Percentiles rank a stretch among this genome's conserved stretches.
phyloP scores from a whole-genome alignment of 2,329 filamentous ascomycete genomes.

The Alternaria brassicicola region DNA sequence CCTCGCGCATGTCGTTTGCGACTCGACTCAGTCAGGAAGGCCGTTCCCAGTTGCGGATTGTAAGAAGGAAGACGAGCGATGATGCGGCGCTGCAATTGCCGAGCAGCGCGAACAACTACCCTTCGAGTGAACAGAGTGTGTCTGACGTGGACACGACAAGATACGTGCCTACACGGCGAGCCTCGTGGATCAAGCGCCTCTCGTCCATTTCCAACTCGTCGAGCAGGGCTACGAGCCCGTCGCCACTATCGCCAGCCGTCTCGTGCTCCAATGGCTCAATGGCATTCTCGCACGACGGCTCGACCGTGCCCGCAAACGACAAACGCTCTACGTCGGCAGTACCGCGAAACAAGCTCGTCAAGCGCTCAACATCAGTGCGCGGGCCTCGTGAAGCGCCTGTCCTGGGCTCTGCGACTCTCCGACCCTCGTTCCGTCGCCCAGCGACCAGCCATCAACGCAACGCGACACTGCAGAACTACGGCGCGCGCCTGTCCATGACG shows the following conservation, averaged over 20 bases:
- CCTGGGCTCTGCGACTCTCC: constrained; percentile 63
- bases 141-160: constrained; percentile 34
- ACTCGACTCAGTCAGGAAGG: constrained; percentile 40
- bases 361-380: constrained; percentile 68
- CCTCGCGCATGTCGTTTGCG: constrained; percentile 35
- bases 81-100: constrained; percentile 31
- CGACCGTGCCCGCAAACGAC: constrained; percentile 67
- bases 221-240: constrained; percentile 68
- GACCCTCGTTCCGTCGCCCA: constrained; percentile 71
- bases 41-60: constrained; percentile 36
- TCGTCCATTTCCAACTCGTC: constrained; percentile 70
- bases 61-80: constrained; percentile 43
- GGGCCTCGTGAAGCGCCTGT: constrained; percentile 53
- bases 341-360: constrained; percentile 77
- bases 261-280: constrained; percentile 66
- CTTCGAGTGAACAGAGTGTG: constrained; percentile 29
- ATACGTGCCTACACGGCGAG: constrained; percentile 46
- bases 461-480: constrained; percentile 67
- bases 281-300: constrained; percentile 57
- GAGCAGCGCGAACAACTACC: constrained; percentile 27
- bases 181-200: constrained; percentile 75
- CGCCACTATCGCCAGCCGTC: constrained; percentile 69
- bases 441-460: constrained; percentile 81
- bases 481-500: constrained; percentile 40
- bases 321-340: constrained; percentile 50